Percentiles rank a stretch among this genome's conserved stretches.
Conservation (phyloP, 2,329 filamentous ascomycete species). For the Phialemoniopsis sp. region DNA sequence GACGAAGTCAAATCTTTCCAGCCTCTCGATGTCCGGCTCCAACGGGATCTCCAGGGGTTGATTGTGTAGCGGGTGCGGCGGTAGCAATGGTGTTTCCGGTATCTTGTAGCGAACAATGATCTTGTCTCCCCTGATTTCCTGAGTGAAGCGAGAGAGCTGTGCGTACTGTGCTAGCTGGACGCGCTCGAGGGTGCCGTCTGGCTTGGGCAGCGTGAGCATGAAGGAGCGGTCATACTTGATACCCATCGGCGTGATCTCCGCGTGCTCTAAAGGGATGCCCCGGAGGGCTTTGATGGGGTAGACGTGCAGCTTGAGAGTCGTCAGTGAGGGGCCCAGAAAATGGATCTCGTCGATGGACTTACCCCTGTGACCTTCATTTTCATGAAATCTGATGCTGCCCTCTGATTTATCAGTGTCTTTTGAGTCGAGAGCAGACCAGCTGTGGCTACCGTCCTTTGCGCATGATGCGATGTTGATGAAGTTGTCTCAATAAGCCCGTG, state of each 20-base stretch:
- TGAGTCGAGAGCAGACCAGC: no score
- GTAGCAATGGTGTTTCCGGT: slow-evolving; percentile 32
- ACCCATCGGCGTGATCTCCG: slow-evolving; percentile 57
- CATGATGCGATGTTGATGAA: no score
- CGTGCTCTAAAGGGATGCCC: slow-evolving; percentile 49
- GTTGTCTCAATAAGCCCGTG: no score
- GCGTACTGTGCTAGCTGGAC: slow-evolving; percentile 57
- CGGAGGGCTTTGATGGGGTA: slow-evolving; percentile 75
- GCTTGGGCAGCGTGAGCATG: slow-evolving; percentile 50
- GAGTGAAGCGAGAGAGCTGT: slow-evolving; percentile 60
- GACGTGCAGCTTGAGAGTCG: no score
- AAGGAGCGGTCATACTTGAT: slow-evolving; percentile 65
- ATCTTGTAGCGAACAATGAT: slow-evolving; percentile 39
- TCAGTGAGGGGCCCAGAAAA: no score
- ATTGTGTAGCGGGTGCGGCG: slow-evolving; percentile 26
- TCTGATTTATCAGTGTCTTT: no score
- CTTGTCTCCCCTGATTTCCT: slow-evolving; percentile 38
- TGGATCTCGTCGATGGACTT: no score
- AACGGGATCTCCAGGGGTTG: slow-evolving; percentile 51
- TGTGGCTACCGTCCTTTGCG: no score
- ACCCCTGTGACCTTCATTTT: no score
- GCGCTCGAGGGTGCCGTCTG: slow-evolving; percentile 38
- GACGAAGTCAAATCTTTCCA: slow-evolving; percentile 46
- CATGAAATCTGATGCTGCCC: no score
- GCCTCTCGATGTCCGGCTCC: slow-evolving; percentile 37